These are phyloP conservation scores for Aphanocladium album DNA, from an alignment of 2,329 filamentous ascomycete genomes.

Conservation along the genomic window DNA sequence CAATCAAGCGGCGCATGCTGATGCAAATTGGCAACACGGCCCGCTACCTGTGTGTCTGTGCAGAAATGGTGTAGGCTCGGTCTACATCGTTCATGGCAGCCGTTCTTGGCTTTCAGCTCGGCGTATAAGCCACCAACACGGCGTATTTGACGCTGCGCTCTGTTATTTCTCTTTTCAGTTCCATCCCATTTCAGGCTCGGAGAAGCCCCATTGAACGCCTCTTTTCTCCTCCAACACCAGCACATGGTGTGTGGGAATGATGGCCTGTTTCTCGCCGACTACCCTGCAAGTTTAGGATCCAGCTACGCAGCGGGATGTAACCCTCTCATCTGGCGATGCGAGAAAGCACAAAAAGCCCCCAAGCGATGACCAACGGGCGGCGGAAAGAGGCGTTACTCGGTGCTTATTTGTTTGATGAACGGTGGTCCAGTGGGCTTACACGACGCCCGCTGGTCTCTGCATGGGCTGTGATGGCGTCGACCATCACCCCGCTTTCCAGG, in stretches of 20 bases:
- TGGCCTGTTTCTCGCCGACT: not conserved
- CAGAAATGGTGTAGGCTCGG: not conserved
- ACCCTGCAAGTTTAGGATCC: not conserved
- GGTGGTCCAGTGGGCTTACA: not conserved
- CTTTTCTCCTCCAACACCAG: not conserved
- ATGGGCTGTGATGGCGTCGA: not conserved
- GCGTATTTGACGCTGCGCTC: not conserved
- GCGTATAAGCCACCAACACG: not conserved
- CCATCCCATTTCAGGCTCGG: not conserved
- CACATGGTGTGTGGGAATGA: not conserved
- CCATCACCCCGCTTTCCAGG: not conserved
- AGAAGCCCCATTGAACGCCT: not conserved
- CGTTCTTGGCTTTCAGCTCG: not conserved
- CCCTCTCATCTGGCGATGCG: not conserved
- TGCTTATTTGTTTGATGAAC: not conserved
- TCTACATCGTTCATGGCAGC: not conserved
- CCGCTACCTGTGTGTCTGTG: not conserved
- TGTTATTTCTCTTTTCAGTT: not conserved
- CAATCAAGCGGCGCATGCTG: not conserved
- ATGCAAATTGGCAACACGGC: not conserved
- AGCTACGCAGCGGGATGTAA: slow-evolving; percentile 6
- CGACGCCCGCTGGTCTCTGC: not conserved
- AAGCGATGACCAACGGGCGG: not conserved
- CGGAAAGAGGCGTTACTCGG: not conserved
- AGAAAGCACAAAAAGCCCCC: not conserved